These are phyloP conservation scores for Xylaria intraflava DNA, from an alignment of 495 filamentous ascomycete species.

Conservation along the genomic window DNA sequence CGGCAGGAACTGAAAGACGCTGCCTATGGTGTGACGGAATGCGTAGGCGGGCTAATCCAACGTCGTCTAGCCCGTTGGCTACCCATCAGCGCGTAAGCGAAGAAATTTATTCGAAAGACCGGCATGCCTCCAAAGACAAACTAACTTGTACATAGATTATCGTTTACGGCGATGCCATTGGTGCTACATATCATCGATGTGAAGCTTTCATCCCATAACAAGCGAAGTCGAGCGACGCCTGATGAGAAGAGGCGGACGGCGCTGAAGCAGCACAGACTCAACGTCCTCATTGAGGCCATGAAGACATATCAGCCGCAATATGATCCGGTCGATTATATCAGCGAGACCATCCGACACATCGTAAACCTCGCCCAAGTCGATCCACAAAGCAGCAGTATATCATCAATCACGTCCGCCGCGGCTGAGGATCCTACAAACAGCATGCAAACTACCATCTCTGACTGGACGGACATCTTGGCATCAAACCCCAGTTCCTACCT, in stretches of 20 bases:
- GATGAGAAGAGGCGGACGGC: conserved; percentile 16
- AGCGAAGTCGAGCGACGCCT: conserved; percentile 7
- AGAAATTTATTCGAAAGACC: neutral
- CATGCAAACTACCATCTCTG: conserved; percentile 20
- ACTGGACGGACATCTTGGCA: conserved; percentile 30
- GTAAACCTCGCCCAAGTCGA: conserved; percentile 28
- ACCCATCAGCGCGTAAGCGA: conserved; percentile 29
- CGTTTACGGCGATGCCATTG: conserved; percentile 27
- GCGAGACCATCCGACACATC: conserved; percentile 30
- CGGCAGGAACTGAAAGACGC: conserved; percentile 30
- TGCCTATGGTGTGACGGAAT: conserved; percentile 29
- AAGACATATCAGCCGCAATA: conserved; percentile 32
- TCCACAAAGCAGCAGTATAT: conserved; percentile 7
- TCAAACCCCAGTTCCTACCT: conserved; percentile 26
- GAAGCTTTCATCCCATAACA: conserved; percentile 25
- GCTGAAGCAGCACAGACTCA: conserved; percentile 30
- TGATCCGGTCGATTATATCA: conserved; percentile 30
- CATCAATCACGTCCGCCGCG: conserved; percentile 2
- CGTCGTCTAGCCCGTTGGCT: conserved; percentile 26
- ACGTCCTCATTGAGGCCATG: conserved; percentile 32
- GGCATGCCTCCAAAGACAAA: neutral
- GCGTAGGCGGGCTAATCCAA: conserved; percentile 28
- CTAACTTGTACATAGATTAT: conserved; percentile 14
- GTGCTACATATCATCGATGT: conserved; percentile 31
- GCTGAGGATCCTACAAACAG: conserved; percentile 8